phyloP scores from a whole-genome alignment of 345 rosid genomes.

The Pistacia atlantica region DNA sequence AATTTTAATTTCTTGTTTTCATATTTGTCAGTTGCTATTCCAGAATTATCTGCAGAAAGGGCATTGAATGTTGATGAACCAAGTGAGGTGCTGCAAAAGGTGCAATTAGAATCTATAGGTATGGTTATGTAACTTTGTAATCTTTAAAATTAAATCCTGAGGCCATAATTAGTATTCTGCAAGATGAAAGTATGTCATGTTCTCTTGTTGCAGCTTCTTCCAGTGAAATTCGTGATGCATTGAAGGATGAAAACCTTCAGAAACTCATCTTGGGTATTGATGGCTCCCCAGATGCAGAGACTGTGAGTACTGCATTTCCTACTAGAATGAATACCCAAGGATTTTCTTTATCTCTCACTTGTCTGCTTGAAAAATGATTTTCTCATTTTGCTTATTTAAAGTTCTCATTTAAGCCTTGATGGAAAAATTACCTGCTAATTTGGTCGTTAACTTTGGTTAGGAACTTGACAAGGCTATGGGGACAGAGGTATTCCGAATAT shows the following conservation, averaged over 20 bases:
- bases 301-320: slow-evolving; percentile 35
- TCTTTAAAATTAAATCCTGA: slow-evolving; percentile 1
- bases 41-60: slow-evolving; percentile 33
- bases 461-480: slow-evolving; percentile 64
- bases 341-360: not conserved
- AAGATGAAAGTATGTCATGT: not conserved
- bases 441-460: slow-evolving; percentile 29
- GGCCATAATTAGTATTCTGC: not conserved
- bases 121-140: slow-evolving; percentile 8
- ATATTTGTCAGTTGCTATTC: slow-evolving; percentile 35
- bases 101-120: slow-evolving; percentile 58
- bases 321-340: slow-evolving; percentile 11
- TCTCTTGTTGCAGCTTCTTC: slow-evolving; percentile 49
- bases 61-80: slow-evolving; percentile 53
- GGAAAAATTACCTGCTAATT: slow-evolving; percentile 4
- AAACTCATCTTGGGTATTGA: slow-evolving; percentile 43
- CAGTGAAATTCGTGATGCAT: slow-evolving; percentile 44
- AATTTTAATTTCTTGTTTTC: slow-evolving; percentile 19
- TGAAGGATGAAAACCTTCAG: slow-evolving; percentile 47
- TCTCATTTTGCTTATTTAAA: not conserved
- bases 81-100: slow-evolving; percentile 42
- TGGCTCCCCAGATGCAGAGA: slow-evolving; percentile 44
- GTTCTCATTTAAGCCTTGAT: not conserved
- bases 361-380: not conserved
- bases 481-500: slow-evolving; percentile 43